Evolutionary conservation across 257 asterid species (phyloP).

Genomic region (Primulina eburnea): DNA sequence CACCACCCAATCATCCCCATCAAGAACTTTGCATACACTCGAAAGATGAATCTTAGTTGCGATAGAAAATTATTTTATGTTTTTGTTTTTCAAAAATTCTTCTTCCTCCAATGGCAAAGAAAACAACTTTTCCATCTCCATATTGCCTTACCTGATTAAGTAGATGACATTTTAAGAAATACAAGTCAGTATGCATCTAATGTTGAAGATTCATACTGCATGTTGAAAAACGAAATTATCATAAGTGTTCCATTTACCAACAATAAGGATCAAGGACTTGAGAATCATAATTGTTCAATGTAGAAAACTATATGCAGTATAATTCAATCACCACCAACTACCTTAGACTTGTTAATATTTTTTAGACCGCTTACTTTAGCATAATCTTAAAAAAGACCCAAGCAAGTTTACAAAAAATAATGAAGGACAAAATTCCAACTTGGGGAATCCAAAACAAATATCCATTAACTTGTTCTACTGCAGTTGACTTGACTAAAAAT

Average conservation of each 20-base stretch:
- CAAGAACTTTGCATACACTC: slow-evolving; percentile 30
- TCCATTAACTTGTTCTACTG: background rate
- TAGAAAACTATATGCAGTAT: background rate
- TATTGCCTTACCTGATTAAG: slow-evolving; percentile 16
- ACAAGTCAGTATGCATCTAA: slow-evolving; percentile 11
- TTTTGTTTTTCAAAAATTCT: background rate
- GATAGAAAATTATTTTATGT: background rate
- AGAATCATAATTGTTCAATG: background rate
- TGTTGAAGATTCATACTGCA: slow-evolving; percentile 3
- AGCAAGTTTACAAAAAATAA: background rate
- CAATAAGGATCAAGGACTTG: background rate
- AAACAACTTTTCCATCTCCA: background rate
- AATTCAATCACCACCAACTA: too few species aligned
- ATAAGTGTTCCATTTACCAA: background rate
- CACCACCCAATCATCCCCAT: slow-evolving; percentile 46
- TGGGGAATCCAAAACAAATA: background rate
- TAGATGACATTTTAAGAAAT: background rate
- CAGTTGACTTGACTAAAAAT: background rate
- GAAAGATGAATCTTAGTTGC: slow-evolving; percentile 8
- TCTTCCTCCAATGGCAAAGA: slow-evolving; percentile 12
- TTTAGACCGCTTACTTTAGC: too few species aligned
- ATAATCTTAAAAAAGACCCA: too few species aligned
- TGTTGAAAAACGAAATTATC: background rate
- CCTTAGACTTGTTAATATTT: too few species aligned
- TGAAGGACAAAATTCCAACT: background rate